These are phyloP conservation scores for Magnolia changhungtana DNA, from an alignment of 164 flowering plant genomes.

Conservation along the genomic window DNA sequence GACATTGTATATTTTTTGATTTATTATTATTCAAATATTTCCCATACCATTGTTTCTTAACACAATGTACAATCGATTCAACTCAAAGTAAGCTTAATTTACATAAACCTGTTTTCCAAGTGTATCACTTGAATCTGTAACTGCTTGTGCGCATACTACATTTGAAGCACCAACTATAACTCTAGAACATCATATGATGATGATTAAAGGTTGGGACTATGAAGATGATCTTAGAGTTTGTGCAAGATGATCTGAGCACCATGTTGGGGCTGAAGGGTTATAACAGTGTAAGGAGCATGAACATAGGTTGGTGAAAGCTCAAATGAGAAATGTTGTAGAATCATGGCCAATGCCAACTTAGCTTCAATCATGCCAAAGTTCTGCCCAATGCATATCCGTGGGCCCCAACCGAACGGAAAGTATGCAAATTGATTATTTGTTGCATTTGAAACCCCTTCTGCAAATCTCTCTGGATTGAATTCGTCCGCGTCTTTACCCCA, in stretches of 20 bases:
- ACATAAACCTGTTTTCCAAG: no score
- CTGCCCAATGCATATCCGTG: slow-evolving; percentile 13
- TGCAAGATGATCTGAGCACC: slow-evolving; percentile 10
- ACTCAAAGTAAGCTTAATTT: no score
- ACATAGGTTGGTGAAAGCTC: slow-evolving; percentile 8
- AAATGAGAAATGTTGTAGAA: slow-evolving; percentile 11
- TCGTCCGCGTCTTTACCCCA: slow-evolving; percentile 14
- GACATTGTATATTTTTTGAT: no score
- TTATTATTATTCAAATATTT: no score
- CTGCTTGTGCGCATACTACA: no score
- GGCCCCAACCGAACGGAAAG: slow-evolving; percentile 15
- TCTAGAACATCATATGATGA: no score
- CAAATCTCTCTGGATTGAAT: slow-evolving; percentile 10
- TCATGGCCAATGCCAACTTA: slow-evolving; percentile 11
- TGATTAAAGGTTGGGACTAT: no score
- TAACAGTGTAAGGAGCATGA: slow-evolving; percentile 5
- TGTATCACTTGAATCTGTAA: no score
- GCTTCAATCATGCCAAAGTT: slow-evolving; percentile 11
- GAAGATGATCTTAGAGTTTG: not conserved
- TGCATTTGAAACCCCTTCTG: slow-evolving; percentile 10
- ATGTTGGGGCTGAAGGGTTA: slow-evolving; percentile 7
- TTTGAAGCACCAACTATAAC: no score
- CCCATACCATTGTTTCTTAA: no score
- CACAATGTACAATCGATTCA: no score
- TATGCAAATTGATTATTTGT: slow-evolving; percentile 3